Conservation (phyloP, 2,329 filamentous ascomycete species). For the Arthrinium puccinioides region DNA sequence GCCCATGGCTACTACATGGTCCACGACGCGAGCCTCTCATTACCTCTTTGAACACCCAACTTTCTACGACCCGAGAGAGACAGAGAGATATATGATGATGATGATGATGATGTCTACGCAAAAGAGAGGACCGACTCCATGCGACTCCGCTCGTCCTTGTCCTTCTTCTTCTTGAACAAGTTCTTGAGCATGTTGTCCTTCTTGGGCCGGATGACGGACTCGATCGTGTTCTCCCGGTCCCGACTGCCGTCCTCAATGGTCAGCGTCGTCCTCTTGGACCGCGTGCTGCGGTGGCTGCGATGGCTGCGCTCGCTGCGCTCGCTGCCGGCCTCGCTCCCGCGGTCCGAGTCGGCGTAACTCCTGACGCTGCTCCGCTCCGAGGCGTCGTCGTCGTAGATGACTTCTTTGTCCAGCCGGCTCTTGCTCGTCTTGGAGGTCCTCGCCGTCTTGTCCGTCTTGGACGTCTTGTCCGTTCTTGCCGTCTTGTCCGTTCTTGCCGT, state of each 20-base stretch:
- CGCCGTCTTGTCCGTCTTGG: conserved; percentile 19
- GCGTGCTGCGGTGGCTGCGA: conserved; percentile 25
- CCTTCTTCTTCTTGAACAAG: conserved; percentile 50
- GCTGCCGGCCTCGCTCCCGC: conserved; percentile 28
- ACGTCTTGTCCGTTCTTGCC: conserved; percentile 19
- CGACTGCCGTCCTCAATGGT: conserved; percentile 26
- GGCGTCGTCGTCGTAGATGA: conserved; percentile 7
- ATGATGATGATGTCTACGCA: not conserved
- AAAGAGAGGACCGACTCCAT: conserved; percentile 1
- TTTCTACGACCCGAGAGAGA: not conserved
- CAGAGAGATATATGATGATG: not conserved
- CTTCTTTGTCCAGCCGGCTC: conserved; percentile 9
- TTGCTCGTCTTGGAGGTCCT: conserved; percentile 13
- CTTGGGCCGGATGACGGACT: conserved; percentile 35
- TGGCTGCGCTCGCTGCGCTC: conserved; percentile 21
- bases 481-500: conserved; percentile 20
- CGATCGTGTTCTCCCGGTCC: conserved; percentile 26
- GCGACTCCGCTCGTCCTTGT: conserved; percentile 10
- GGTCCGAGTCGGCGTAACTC: conserved; percentile 11
- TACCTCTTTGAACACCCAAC: not conserved
- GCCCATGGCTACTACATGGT: too few relatives aligned
- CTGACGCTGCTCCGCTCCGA: conserved; percentile 15
- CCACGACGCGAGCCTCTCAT: not conserved
- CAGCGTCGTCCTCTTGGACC: conserved; percentile 20
- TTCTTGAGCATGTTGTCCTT: conserved; percentile 51